Percentiles rank a stretch among this genome's conserved stretches.
phyloP scores from a whole-genome alignment of 176 grass and related monocot species.

The Oryza coarctata region DNA sequence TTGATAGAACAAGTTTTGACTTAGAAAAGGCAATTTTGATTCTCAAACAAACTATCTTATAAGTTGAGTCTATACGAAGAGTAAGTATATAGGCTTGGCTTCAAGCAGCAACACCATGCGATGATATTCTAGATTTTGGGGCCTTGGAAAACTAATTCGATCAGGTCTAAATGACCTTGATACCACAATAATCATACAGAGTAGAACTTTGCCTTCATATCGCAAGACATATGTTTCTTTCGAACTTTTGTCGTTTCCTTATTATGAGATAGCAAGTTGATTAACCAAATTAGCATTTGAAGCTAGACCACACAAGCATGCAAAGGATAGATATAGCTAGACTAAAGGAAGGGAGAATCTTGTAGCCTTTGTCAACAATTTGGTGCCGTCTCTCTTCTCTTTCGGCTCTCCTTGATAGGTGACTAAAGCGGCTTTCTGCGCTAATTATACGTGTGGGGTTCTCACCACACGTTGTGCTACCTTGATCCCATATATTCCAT shows the following conservation, averaged over 20 bases:
- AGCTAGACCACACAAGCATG: not conserved
- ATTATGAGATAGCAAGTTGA: not conserved
- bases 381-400: slow-evolving; percentile 1
- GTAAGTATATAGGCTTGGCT: not conserved
- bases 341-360: slow-evolving; percentile 18
- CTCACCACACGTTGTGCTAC: not conserved
- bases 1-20: no score
- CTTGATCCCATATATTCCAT: not conserved
- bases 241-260: not conserved
- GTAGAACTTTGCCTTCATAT: not conserved
- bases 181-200: not conserved
- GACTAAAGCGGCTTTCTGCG: slow-evolving; percentile 39
- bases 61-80: not conserved
- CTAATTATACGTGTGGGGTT: slow-evolving; percentile 2
- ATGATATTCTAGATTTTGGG: not conserved
- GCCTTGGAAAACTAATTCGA: not conserved
- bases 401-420: slow-evolving; percentile 30
- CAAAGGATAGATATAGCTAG: not conserved
- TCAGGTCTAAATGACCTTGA: not conserved
- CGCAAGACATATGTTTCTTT: not conserved
- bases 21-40: not conserved
- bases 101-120: no score
- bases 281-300: not conserved
- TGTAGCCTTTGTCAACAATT: not conserved
- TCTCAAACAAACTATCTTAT: not conserved